Evolutionary conservation across 176 grass and related monocot genomes (phyloP).

Genomic region (Aegilops bicornis): DNA sequence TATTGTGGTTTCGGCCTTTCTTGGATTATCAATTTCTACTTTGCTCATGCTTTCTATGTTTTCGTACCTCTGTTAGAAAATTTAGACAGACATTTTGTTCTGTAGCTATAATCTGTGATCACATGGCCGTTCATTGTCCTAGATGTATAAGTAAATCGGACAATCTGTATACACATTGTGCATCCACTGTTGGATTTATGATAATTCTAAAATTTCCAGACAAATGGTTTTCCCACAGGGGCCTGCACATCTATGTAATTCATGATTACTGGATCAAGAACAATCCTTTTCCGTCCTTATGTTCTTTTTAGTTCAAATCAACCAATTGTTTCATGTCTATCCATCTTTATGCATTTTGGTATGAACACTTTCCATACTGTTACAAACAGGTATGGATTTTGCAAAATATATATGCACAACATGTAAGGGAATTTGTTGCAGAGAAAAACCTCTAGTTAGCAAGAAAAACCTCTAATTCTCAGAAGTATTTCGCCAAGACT

Average conservation of each 20-base stretch:
- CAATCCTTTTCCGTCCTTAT: neutral
- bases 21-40: neutral
- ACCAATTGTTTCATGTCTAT: neutral
- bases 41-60: neutral
- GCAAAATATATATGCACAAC: neutral
- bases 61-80: neutral
- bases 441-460: no score
- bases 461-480: no score
- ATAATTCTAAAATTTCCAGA: neutral
- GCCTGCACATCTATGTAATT: neutral
- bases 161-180: neutral
- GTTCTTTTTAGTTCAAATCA: neutral
- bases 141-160: neutral
- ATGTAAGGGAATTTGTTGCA: neutral
- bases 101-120: neutral
- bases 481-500: neutral
- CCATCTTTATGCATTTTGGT: slow-evolving; percentile 6
- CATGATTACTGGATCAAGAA: neutral
- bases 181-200: neutral
- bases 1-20: neutral
- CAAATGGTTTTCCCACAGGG: neutral
- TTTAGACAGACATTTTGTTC: neutral
- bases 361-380: neutral
- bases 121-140: neutral
- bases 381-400: neutral